These are phyloP conservation scores for Cymbopogon citratus DNA, from an alignment of 176 grass and related monocot genomes.

Conservation along the genomic window DNA sequence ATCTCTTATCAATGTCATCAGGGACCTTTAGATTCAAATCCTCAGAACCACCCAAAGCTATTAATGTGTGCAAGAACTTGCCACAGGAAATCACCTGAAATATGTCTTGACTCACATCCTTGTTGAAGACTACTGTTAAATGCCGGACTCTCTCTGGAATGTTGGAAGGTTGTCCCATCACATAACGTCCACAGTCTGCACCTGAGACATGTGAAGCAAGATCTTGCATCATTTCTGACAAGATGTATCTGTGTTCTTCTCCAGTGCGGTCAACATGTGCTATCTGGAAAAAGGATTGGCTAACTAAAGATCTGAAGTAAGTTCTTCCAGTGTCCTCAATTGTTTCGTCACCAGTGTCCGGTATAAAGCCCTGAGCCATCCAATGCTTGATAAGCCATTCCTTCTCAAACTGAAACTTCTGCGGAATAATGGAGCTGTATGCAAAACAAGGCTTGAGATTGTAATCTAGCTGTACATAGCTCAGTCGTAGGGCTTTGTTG, in stretches of 20 bases:
- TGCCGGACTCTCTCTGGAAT: neutral
- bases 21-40: too few species aligned
- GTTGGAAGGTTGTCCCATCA: too few species aligned
- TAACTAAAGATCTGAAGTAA: slow-evolving; percentile 27
- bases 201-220: neutral
- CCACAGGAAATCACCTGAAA: too few species aligned
- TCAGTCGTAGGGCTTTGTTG: too few species aligned
- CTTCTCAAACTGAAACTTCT: slow-evolving; percentile 3
- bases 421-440: slow-evolving; percentile 43
- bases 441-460: slow-evolving; percentile 49
- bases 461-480: slow-evolving; percentile 27
- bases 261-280: neutral
- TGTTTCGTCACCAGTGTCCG: too few species aligned
- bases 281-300: slow-evolving; percentile 16
- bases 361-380: slow-evolving; percentile 48
- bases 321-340: too few species aligned
- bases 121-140: too few species aligned
- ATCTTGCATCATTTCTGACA: slow-evolving; percentile 12
- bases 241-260: neutral
- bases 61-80: too few species aligned
- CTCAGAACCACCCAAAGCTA: too few species aligned
- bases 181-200: too few species aligned
- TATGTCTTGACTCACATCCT: too few species aligned
- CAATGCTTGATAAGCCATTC: slow-evolving; percentile 47
- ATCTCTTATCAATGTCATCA: too few species aligned